Evolutionary conservation across 805 yeast species (phyloP), one percentile per base, ranked within the genome.

Genomic region (Candida manassasensis): DNA sequence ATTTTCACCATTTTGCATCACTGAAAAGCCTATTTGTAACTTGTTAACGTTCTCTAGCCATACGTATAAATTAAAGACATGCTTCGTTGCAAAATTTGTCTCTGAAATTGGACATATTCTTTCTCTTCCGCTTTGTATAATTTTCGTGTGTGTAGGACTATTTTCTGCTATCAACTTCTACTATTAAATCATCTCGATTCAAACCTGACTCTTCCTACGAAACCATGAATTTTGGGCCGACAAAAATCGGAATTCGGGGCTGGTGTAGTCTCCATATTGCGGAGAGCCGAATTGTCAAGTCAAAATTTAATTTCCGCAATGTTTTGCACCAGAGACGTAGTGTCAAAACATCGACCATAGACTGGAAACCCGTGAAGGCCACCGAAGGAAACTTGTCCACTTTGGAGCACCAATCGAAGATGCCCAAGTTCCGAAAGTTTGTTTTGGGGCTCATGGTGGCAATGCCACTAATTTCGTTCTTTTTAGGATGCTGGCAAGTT

Each of bases 401-500:
- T 4, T 59, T 67, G 16, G 74, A 69, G 39, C 57, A 62, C 36
- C 67, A 63, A 38, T 36, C 61, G 37, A 59, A 54, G 42, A 59
- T 47, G 41, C 67, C 63, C 35, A 47, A 52, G 49, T 53, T 55
- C 47, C 66, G 63, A 38, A 60, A 57, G 45, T 48, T 61, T 36
- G 48, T 76, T 13, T 47, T 76, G 28, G 71, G 79, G 19, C 49
- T 72, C 50, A 48, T 67, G 77, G 38, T 62, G 42, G 75, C 90
- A 14, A 90, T 94, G 81, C 98, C 98, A 0, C 69, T 88, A 1
- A 71, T 88, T 2, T 77, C 96, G 8, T 84, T 90, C 54, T 81
- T 79, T 31, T 63, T 93, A 29, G 98, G 97, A 2, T 75, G 88
- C 37, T 93, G 98, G 98, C 98, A 93, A 63, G 78, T 85, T 30